Evolutionary conservation across 805 yeast species (phyloP), one percentile per base, ranked within the genome.

Genomic region (Ogataea henricii): DNA sequence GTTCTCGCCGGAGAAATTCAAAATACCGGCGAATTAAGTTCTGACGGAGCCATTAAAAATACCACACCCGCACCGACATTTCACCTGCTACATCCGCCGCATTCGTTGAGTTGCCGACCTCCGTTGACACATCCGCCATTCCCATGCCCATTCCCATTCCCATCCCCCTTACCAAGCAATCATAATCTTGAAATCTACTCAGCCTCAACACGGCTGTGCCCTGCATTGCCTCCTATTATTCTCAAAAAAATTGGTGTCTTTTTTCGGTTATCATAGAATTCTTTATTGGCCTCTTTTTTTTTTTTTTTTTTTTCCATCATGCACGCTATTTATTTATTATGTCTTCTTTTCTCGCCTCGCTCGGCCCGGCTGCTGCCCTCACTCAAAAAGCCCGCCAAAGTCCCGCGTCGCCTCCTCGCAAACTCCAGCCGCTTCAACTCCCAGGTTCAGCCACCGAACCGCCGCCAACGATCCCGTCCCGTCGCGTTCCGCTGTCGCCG

Each of bases 371-470:
- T 21, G 21, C 16, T 18, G n/a, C n/a, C n/a, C n/a, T n/a, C n/a
- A n/a, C n/a, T 12, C 17, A 18, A 25, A 16, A 12, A 64, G 50
- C 12, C 68, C 68, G 2, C 10, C 35, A 38, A 64, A 67, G 40
- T 73, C 71, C 1, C 47, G 56, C 0, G 69, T 58, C n/a, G 62
- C 43, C 53, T 82, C 89, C 46, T 70, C 76, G 3, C 70, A 52
- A 2, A 87, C 57, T 4, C 95, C 94, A 4, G 68, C 61, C 3
- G 74, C 73, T 54, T 85, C 82, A 63, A 87, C 91, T 25, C 72
- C 70, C 33, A 87, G 67, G 51, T 83, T 78, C 52, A 87, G 68
- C 94, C 95, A 87, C 3, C 76, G 69, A 0, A 87, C 90, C 14
- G 67, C 65, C 4, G 59, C 46, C 48, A 82, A 78, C 4, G 58